These are phyloP conservation scores for Boletus insuetus DNA, from an alignment of 768 basidiomycete genomes.

Conservation along the genomic window DNA sequence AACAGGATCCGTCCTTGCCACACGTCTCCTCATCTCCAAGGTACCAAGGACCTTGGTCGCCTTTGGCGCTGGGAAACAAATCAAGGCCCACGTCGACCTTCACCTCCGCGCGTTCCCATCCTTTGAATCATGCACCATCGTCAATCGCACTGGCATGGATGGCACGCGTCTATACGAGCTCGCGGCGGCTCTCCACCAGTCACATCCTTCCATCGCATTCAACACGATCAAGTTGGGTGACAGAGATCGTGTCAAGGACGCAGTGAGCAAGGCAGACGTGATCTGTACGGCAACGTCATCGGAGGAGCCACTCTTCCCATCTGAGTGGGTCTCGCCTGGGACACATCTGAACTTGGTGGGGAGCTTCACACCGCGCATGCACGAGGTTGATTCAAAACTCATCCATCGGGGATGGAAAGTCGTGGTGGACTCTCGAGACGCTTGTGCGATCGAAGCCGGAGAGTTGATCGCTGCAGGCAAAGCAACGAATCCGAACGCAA, in stretches of 20 bases:
- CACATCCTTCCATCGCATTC: conserved; percentile 27
- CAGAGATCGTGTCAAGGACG: background rate
- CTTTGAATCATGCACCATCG: conserved; percentile 51
- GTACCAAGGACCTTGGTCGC: conserved; percentile 49
- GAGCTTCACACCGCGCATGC: conserved; percentile 80
- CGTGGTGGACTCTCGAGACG: conserved; percentile 72
- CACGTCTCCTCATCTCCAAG: conserved; percentile 46
- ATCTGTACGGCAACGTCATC: conserved; percentile 78
- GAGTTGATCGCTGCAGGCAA: conserved; percentile 60
- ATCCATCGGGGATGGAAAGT: conserved; percentile 54
- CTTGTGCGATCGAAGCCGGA: conserved; percentile 76
- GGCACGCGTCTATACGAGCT: conserved; percentile 49
- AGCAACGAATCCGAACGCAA: conserved; percentile 37
- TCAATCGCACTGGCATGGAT: conserved; percentile 51
- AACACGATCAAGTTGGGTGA: conserved; percentile 9
- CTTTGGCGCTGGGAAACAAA: conserved; percentile 75
- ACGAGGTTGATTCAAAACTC: conserved; percentile 62
- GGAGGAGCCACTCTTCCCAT: conserved; percentile 65
- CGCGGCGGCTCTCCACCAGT: conserved; percentile 22
- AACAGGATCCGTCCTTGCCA: conserved; percentile 68
- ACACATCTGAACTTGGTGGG: conserved; percentile 77
- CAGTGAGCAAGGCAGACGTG: conserved; percentile 35
- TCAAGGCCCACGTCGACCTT: conserved; percentile 60
- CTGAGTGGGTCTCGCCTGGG: conserved; percentile 55
- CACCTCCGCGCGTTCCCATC: conserved; percentile 57